Percentiles rank a stretch among this genome's conserved stretches.
Conservation (phyloP, 441 rosid species). For the Adansonia madagascariensis region DNA sequence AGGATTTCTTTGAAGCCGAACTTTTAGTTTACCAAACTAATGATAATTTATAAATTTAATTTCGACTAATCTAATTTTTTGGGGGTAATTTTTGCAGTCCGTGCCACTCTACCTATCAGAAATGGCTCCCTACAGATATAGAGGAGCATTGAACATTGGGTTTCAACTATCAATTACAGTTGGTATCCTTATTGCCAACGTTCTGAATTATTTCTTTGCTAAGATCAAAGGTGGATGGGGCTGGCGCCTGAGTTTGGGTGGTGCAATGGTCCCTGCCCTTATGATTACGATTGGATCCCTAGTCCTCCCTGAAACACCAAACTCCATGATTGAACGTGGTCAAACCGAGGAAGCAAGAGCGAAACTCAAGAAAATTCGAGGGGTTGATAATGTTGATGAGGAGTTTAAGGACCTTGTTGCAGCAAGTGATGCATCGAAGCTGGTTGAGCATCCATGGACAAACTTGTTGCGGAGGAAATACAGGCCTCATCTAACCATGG, state of each 20-base stretch:
- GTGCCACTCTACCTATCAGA: conserved; percentile 92
- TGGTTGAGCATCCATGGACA: conserved; percentile 69
- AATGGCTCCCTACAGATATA: conserved; percentile 83
- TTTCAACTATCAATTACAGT: conserved; percentile 77
- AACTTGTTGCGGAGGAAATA: conserved; percentile 67
- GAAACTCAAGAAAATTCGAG: conserved; percentile 59
- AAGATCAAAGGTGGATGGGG: conserved; percentile 80
- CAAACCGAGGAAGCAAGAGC: conserved; percentile 46
- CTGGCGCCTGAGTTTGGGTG: conserved; percentile 84
- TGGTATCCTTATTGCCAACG: conserved; percentile 71
- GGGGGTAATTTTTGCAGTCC: conserved; percentile 45
- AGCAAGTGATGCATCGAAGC: conserved; percentile 68
- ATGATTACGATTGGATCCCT: conserved; percentile 70
- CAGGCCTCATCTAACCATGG: conserved; percentile 79
- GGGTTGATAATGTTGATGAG: conserved; percentile 58
- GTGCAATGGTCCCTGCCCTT: conserved; percentile 86
- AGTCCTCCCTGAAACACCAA: conserved; percentile 82
- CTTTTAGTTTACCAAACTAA: conserved; percentile 13
- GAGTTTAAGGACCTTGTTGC: conserved; percentile 66
- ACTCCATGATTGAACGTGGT: conserved; percentile 85
- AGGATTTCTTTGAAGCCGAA: neutral
- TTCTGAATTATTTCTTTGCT: conserved; percentile 67
- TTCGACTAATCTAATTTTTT: neutral
- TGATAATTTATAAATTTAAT: neutral
- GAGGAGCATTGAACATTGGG: conserved; percentile 84